A percentile compares a stretch with the other conserved stretches of the same genome.
These are phyloP conservation scores for Bryum argenteum DNA, from an alignment of 225 moss, liverwort and hornwort genomes.

Conservation along the genomic window DNA sequence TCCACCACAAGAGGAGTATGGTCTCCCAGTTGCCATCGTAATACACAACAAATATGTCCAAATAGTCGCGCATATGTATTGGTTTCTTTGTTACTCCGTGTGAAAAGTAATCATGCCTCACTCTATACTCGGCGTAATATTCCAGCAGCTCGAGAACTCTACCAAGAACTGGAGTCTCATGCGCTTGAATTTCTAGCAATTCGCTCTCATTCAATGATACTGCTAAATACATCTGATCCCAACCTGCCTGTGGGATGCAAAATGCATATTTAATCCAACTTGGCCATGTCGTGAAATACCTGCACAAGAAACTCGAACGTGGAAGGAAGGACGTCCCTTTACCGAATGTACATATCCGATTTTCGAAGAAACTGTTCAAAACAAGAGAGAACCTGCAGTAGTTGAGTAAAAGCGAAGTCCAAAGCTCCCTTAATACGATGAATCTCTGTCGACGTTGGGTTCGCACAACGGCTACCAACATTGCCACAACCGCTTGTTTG, in stretches of 20 bases:
- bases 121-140: background rate
- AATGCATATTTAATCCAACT: background rate
- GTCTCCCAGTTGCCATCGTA: slow-evolving; percentile 17
- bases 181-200: slow-evolving; percentile 7
- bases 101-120: background rate
- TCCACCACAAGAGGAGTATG: slow-evolving; percentile 21
- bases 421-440: too few relatives aligned
- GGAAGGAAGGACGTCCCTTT: slow-evolving; percentile 3
- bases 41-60: slow-evolving; percentile 18
- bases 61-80: background rate
- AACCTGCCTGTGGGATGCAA: background rate
- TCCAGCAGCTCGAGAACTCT: background rate
- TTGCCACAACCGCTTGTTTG: too few relatives aligned
- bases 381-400: slow-evolving; percentile 1
- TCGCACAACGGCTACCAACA: too few relatives aligned
- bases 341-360: too few relatives aligned
- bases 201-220: background rate
- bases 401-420: slow-evolving; percentile 11
- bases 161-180: slow-evolving; percentile 6
- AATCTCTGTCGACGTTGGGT: too few relatives aligned
- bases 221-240: slow-evolving; percentile 18
- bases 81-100: background rate
- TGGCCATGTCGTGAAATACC: background rate
- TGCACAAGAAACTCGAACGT: background rate
- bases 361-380: slow-evolving; percentile 2